Evolutionary conservation across 495 filamentous ascomycete species (phyloP).

Genomic region (Glarea lozoyensis): DNA sequence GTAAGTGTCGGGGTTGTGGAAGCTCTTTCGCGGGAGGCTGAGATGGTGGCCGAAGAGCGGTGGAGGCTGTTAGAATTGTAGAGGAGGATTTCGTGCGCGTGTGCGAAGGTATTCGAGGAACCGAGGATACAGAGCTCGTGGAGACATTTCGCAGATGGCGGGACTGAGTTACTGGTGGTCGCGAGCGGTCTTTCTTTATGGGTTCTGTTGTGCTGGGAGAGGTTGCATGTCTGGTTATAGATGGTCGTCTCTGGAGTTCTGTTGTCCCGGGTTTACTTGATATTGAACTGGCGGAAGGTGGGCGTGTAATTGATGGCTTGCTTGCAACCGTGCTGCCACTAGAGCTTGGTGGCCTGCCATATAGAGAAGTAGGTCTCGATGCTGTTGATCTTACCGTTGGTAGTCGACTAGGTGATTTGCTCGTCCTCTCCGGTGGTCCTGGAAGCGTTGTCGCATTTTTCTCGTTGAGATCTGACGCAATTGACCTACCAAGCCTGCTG

Average conservation of each 20-base stretch:
- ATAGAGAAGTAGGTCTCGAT: constrained; percentile 14
- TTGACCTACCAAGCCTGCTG: constrained; percentile 1
- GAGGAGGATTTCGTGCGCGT: constrained; percentile 26
- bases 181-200: constrained; percentile 17
- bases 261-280: constrained; percentile 8
- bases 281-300: constrained; percentile 11
- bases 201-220: constrained; percentile 8
- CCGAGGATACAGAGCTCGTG: constrained; percentile 4
- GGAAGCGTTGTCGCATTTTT: background rate
- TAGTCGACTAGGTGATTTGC: constrained; percentile 37
- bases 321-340: constrained; percentile 10
- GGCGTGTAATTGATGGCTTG: constrained; percentile 15
- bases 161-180: constrained; percentile 16
- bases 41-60: constrained; percentile 33
- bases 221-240: constrained; percentile 7
- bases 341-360: constrained; percentile 9
- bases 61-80: constrained; percentile 28
- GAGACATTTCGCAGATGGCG: constrained; percentile 19
- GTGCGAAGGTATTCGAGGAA: constrained; percentile 11
- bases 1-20: constrained; percentile 19
- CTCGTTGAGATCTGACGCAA: background rate
- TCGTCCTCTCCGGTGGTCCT: constrained; percentile 3
- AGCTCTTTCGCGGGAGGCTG: constrained; percentile 10
- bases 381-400: constrained; percentile 32
- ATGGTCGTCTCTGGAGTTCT: constrained; percentile 11